Base-by-base conservation (phyloP, 495 filamentous ascomycete species). In the Daldinia concentrica region DNA sequence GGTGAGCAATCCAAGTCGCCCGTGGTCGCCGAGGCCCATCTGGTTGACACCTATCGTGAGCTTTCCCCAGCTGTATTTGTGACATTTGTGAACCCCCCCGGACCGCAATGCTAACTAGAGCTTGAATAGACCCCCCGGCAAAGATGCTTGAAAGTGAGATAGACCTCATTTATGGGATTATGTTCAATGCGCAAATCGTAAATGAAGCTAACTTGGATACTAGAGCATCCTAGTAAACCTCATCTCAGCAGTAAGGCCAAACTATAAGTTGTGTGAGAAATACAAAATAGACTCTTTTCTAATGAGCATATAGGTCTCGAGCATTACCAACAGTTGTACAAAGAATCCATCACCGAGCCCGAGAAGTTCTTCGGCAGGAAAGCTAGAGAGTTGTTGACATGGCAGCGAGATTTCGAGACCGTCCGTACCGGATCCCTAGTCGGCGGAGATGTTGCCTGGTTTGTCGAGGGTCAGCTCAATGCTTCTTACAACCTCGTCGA, bases 401-500 rank as follows among this genome's bases (percentile, higher is more conserved):
- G 97, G 91, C 89, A 93, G 72, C 86, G 85, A 63, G 94, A 97
- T 78, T 99, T 98, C 81, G 84, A 97, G 77, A 99, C 95, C 15
- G 95, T 97, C 17, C 90, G 88, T 76, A 85, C 82, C 72, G 95
- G 95, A 55, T 90, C 88, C 14, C 88, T 99, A 58, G 81, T 79
- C 64, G 85, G 91, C 70, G 95, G 95, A 69, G 94, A 99, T 84
- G 90, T 86, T 73, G 90, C 93, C 62, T 99, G 96, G 96, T 99
- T 99, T 79, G 81, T 93, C 56, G 95, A 97, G 81, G 95, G 95
- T 64, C 88, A 90, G 65, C 86, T 99, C 73, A 98, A 98, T 75
- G 96, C 95, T 51, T 94, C 92, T 26, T 99, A 92, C 88, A 99
- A 99, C 85, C 96, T 93, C 78, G 91, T 99, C 61, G 95, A 99